phyloP scores from a whole-genome alignment of 192 early-diverging fungal genomes.

The Coemansia sp. region DNA sequence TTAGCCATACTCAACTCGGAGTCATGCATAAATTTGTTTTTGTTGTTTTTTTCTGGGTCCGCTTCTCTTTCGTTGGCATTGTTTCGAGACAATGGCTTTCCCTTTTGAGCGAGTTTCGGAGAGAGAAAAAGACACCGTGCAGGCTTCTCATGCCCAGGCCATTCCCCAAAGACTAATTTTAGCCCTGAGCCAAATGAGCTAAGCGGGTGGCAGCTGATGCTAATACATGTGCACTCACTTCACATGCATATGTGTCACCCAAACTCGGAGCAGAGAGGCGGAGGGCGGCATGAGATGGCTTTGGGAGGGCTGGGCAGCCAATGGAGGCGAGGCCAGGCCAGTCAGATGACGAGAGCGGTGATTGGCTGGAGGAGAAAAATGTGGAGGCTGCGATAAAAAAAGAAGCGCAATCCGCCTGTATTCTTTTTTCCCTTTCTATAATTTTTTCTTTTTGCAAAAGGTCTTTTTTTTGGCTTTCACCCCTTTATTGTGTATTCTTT shows the following conservation, averaged over 20 bases:
- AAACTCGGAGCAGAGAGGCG: background rate
- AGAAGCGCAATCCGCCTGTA: background rate
- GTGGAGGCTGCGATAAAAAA: background rate
- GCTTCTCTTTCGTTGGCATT: background rate
- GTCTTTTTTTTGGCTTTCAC: background rate
- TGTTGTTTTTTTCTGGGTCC: background rate
- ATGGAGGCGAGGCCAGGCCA: background rate
- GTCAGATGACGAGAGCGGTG: background rate
- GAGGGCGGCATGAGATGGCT: background rate
- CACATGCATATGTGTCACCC: no score
- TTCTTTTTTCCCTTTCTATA: background rate
- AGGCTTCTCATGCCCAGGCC: background rate
- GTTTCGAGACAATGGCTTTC: background rate
- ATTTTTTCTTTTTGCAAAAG: background rate
- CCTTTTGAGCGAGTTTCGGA: background rate
- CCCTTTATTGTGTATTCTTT: constrained; percentile 3
- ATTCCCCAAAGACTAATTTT: background rate
- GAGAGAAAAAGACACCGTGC: background rate
- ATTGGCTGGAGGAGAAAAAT: background rate
- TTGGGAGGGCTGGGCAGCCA: no score
- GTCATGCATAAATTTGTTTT: background rate
- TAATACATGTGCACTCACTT: no score
- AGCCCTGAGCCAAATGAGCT: background rate
- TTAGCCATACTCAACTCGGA: background rate
- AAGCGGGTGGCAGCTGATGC: no score